Evolutionary conservation across 2,329 filamentous ascomycete species (phyloP).

Genomic region (Phoma herbarum): DNA sequence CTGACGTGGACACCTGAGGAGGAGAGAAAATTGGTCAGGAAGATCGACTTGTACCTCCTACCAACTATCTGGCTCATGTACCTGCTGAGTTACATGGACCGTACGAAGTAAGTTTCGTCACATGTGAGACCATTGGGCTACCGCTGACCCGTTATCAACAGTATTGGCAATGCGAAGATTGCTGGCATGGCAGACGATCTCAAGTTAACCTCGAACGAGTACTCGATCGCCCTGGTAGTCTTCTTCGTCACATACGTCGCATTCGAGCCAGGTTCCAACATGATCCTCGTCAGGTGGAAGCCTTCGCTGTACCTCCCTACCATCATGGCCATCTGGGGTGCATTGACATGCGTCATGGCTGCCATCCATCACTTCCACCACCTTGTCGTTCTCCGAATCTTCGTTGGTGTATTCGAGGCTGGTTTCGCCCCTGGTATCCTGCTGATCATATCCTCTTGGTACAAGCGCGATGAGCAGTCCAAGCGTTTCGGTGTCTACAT

Average conservation of each 20-base stretch:
- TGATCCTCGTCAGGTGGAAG: constrained; percentile 59
- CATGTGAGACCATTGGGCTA: no score
- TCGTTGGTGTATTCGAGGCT: constrained; percentile 65
- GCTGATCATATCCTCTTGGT: constrained; percentile 66
- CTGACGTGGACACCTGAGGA: constrained; percentile 60
- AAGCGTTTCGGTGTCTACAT: constrained; percentile 67
- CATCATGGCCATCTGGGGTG: constrained; percentile 65
- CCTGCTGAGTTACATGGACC: constrained; percentile 58
- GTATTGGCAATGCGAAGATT: constrained; percentile 62
- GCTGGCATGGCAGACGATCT: constrained; percentile 61
- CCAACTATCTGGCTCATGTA: constrained; percentile 62
- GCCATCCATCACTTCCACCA: constrained; percentile 58
- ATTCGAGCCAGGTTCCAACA: constrained; percentile 64
- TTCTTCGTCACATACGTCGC: constrained; percentile 64
- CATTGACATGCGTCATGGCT: constrained; percentile 61
- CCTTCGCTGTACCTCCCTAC: constrained; percentile 60
- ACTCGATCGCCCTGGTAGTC: constrained; percentile 61
- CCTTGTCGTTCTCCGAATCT: constrained; percentile 62
- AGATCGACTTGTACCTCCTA: constrained; percentile 59
- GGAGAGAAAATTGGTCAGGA: constrained; percentile 58
- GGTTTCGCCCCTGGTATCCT: constrained; percentile 65
- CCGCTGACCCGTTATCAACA: constrained; percentile 25
- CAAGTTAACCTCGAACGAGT: constrained; percentile 58
- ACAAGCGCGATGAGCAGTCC: constrained; percentile 65
- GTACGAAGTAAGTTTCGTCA: constrained; percentile 43